Conservation (phyloP, 768 basidiomycete genomes). For the Macrolepiota dolichaula region DNA sequence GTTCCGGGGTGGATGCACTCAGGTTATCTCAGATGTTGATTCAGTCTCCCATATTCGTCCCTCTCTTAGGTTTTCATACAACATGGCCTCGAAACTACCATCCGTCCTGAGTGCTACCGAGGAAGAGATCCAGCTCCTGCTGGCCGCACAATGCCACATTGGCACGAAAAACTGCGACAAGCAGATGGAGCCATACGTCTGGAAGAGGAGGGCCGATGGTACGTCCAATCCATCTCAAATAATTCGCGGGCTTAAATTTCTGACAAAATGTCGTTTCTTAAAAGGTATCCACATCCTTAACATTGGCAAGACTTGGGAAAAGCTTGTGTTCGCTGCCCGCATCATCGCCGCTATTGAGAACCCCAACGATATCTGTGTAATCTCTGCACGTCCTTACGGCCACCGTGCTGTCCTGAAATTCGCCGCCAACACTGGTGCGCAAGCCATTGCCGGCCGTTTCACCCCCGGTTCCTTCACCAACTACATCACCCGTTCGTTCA, state of each 20-base stretch:
- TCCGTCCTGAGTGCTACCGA: constrained; percentile 91
- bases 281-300: constrained; percentile 94
- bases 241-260: constrained; percentile 1
- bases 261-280: constrained; percentile 9
- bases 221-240: constrained; percentile 25
- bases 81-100: constrained; percentile 87
- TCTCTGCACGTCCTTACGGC: constrained; percentile 97
- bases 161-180: constrained; percentile 99
- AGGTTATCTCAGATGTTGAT: constrained; percentile 31
- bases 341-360: constrained; percentile 97
- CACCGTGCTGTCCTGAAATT: constrained; percentile 99
- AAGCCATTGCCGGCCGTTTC: constrained; percentile 98
- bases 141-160: constrained; percentile 94
- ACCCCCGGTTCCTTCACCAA: constrained; percentile 99
- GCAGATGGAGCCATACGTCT: constrained; percentile 98
- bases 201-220: constrained; percentile 96
- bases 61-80: constrained; percentile 31
- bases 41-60: constrained; percentile 14
- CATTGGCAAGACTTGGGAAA: constrained; percentile 99
- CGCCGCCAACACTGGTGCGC: constrained; percentile 96
- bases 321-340: constrained; percentile 96
- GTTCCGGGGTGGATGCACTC: constrained; percentile 41
- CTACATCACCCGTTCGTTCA: constrained; percentile 99
- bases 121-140: constrained; percentile 94
- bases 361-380: constrained; percentile 97